Base-by-base conservation (phyloP, 2,329 filamentous ascomycete species). In the Exophiala sp. region DNA sequence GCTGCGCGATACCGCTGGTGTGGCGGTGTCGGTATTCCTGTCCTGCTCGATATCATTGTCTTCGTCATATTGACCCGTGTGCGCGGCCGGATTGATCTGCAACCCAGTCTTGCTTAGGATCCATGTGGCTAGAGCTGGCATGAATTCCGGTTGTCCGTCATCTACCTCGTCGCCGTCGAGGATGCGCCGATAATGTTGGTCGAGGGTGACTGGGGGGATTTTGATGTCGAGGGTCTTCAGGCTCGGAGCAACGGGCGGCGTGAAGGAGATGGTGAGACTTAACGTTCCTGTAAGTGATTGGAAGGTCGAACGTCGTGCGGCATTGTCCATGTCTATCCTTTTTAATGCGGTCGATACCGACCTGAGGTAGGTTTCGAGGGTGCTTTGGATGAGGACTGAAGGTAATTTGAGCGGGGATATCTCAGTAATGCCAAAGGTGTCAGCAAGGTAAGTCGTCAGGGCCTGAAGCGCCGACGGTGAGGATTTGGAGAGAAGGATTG, bases 151-250 rank as follows among this genome's bases (percentile, higher is more conserved):
- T 2, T 7, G 23, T 29, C 16, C 21, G 6, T 22, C 19, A 10
- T 11, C 19, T 30, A 10, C 10, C 24, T 11, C 23, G 3, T 3
- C 38, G 23, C 19, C 38, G n/a, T 41, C 38, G 19, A 29, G 24
- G 3, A 11, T 14, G 11, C 32, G 18, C 19, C 11, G 40, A 30
- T 29, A 38, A 10, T 23, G 32, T 29, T 24, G 40, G 18, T 23
- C 35, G 10, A 58, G 37, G 5, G 48, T 55, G 41, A 49, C 43
- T n/a, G 46, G 35, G 13, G 50, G 34, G 21, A 61, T 24, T 18
- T 50, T 54, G 18, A 58, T 32, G 5, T 61, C 57, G 10, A 61
- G 29, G 9, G 44, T 54, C 18, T 52, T 56, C 44, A 61, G 41
- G 30, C 48, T 51, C 38, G 51, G 43, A 16, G 58, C 53, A 4